Evolutionary conservation across 2,329 filamentous ascomycete genomes (phyloP), one percentile per base, ranked within the genome.

Genomic region (Stagonosporopsis tanaceti): DNA sequence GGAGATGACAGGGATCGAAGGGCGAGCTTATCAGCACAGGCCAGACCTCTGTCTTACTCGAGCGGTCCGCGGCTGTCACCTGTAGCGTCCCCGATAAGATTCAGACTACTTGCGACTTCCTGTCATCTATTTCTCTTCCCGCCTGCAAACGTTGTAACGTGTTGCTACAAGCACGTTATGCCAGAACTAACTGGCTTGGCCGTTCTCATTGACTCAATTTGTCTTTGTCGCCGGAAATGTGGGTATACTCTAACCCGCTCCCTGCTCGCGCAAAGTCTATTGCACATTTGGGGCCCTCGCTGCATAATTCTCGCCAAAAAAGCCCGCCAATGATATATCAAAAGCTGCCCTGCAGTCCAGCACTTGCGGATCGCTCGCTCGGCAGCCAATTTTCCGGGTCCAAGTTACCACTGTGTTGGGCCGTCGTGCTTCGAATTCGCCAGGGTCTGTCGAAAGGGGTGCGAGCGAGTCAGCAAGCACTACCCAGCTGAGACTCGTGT

Each of bases 1-100:
- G 61, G 64, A 57, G 44, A 34, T 47, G 3, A 47, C 57, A 55
- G 47, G 61, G 63, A 52, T 64, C 24, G 22, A 17, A 32, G 20
- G 44, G 38, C 24, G 27, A 53, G 61, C 63, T 65, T 63, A 63
- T 64, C 63, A 53, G 56, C 59, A 50, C 47, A 46, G 54, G 44
- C 45, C 42, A 41, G 17, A 42, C 9, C 48, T 50, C 37, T 47
- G 30, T 56, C 47, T 42, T 57, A 24, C 39, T 47, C 44, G 34
- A 37, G 34, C 39, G 46, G 51, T 32, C 32, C 42, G 50, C 50
- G 44, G 47, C 46, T 54, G 55, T 58, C 55, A 53, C 22, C 22
- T 50, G 50, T 59, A 57, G 54, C 44, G 54, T 52, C 44, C 48
- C 27, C 47, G 11, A 39, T 32, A 51, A 44, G 47, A 37, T 39